phyloP scores from a whole-genome alignment of 2,329 filamentous ascomycete genomes.

The Dendrostoma leiphaemia region DNA sequence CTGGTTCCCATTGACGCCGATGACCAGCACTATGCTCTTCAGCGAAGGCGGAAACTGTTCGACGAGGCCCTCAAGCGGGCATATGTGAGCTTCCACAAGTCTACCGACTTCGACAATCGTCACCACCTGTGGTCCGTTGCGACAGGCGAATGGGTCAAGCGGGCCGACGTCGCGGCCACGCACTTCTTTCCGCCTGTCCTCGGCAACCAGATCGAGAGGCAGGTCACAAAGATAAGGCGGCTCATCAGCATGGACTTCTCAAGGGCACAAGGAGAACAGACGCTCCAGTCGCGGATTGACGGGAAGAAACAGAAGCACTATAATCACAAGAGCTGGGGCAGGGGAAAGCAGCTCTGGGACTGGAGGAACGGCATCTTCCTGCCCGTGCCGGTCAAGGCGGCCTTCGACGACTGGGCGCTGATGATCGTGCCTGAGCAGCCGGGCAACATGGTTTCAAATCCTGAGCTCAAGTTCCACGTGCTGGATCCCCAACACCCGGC shows the following conservation, averaged over 20 bases:
- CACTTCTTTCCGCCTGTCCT: background rate
- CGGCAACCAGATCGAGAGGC: background rate
- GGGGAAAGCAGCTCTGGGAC: background rate
- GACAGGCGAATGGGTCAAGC: background rate
- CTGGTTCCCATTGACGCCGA: slow-evolving; percentile 4
- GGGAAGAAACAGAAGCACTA: no score
- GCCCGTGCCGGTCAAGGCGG: background rate
- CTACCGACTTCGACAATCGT: no score
- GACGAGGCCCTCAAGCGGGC: accelerated
- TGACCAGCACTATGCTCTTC: background rate
- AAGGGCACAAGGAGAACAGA: no score
- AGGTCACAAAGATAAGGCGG: background rate
- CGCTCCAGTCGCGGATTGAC: no score
- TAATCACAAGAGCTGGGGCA: no score
- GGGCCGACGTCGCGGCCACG: background rate
- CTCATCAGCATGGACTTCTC: no score
- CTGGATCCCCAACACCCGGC: background rate
- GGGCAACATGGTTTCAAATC: background rate
- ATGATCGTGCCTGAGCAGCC: background rate
- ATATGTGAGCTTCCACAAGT: background rate
- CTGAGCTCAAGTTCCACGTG: background rate
- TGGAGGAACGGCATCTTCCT: background rate
- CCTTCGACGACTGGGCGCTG: background rate
- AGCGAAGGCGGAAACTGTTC: background rate
- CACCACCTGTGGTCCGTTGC: background rate